Conservation (phyloP, 768 basidiomycete genomes). For the Russula foetens region DNA sequence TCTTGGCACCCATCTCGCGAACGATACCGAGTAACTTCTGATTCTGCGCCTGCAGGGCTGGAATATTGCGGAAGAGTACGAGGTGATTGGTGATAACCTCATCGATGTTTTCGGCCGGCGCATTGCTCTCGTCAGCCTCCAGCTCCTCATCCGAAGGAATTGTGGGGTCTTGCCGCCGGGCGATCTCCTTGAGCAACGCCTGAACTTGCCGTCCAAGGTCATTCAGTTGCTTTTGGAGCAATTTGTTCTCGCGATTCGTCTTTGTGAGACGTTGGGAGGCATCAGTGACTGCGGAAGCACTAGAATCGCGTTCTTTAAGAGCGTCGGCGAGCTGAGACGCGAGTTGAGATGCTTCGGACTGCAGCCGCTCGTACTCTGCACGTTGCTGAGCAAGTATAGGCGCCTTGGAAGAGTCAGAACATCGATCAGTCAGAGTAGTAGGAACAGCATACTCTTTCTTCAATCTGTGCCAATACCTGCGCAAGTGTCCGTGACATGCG, state of each 20-base stretch:
- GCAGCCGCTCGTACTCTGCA: constrained; percentile 77
- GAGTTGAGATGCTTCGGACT: constrained; percentile 71
- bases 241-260: constrained; percentile 17
- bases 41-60: constrained; percentile 84
- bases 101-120: constrained; percentile 53
- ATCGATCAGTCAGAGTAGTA: neutral
- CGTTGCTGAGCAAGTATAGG: constrained; percentile 88
- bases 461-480: constrained; percentile 79
- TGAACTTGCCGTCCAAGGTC: constrained; percentile 56
- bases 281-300: constrained; percentile 47
- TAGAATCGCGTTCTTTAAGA: constrained; percentile 65
- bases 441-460: constrained; percentile 62
- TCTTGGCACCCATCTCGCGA: constrained; percentile 70
- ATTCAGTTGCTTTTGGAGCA: constrained; percentile 18
- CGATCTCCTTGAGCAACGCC: constrained; percentile 66
- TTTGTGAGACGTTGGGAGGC: constrained; percentile 27
- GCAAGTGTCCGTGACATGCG: constrained; percentile 77
- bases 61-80: constrained; percentile 76
- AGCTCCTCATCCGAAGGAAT: constrained; percentile 65
- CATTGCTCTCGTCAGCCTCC: constrained; percentile 34
- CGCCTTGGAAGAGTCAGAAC: constrained; percentile 43
- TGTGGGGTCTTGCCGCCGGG: constrained; percentile 74
- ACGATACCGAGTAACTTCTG: constrained; percentile 79
- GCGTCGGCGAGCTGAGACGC: constrained; percentile 71
- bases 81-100: constrained; percentile 83